These are phyloP conservation scores for Candida orba DNA, from an alignment of 805 yeast species.

Conservation along the genomic window DNA sequence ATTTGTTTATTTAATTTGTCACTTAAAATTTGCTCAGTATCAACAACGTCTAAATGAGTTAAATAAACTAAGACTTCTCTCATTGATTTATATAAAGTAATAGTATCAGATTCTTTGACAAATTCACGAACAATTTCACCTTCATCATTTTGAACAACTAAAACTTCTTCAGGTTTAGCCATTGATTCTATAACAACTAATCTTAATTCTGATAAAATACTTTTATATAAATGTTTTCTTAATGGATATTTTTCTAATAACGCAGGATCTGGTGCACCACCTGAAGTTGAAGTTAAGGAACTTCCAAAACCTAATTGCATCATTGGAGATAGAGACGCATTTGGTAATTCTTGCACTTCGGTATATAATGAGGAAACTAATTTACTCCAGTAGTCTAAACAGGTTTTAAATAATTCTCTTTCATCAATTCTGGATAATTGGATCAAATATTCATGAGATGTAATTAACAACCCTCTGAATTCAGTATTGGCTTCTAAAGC, in stretches of 20 bases:
- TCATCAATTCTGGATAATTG: constrained; percentile 88
- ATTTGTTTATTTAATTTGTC: constrained; percentile 87
- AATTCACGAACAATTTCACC: constrained; percentile 98
- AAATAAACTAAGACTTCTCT: constrained; percentile 92
- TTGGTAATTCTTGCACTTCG: constrained; percentile 79
- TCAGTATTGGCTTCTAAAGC: constrained; percentile 53
- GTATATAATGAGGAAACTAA: constrained; percentile 76
- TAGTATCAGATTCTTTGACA: constrained; percentile 94
- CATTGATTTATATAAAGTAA: constrained; percentile 89
- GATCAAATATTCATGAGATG: constrained; percentile 74
- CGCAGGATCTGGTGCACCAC: constrained; percentile 86
- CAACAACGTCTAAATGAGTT: constrained; percentile 91
- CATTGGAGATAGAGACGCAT: constrained; percentile 64
- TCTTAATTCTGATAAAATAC: constrained; percentile 74
- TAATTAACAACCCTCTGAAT: constrained; percentile 51
- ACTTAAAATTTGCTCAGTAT: constrained; percentile 90
- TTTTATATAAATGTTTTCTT: constrained; percentile 79
- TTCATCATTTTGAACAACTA: constrained; percentile 95
- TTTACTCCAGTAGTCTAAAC: constrained; percentile 89
- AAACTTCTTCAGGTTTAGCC: constrained; percentile 98
- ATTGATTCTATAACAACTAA: constrained; percentile 92
- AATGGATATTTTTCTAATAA: constrained; percentile 70
- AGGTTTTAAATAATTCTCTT: constrained; percentile 91
- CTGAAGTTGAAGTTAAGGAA: constrained; percentile 35
- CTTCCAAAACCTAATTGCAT: constrained; percentile 53